These are phyloP conservation scores for Pezicula radicicola DNA, from an alignment of 2,329 filamentous ascomycete species.

Conservation along the genomic window DNA sequence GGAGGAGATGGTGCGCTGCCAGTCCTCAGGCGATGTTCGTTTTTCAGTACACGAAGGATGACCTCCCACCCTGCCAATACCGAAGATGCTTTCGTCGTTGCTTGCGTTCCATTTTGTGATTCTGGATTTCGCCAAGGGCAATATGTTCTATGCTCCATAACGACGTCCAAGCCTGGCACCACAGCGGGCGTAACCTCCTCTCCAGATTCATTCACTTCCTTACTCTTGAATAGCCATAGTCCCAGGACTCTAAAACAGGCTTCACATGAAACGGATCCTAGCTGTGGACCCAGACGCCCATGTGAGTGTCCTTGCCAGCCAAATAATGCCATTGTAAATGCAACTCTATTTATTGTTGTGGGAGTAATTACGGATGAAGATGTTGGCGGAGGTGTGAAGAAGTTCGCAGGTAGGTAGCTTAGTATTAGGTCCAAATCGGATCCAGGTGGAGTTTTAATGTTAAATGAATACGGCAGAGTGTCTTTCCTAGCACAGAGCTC, in stretches of 20 bases:
- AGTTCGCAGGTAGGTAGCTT: slow-evolving; percentile 47
- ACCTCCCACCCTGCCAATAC: slow-evolving; percentile 51
- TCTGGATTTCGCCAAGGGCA: slow-evolving; percentile 73
- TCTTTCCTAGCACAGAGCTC: slow-evolving; percentile 52
- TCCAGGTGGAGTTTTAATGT: slow-evolving; percentile 48
- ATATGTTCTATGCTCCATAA: slow-evolving; percentile 76
- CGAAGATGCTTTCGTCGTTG: slow-evolving; percentile 23
- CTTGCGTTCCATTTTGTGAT: slow-evolving; percentile 50
- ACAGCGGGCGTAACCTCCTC: slow-evolving; percentile 51
- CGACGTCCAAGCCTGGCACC: slow-evolving; percentile 65
- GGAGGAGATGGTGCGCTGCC: slow-evolving; percentile 4
- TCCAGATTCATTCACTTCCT: slow-evolving; percentile 55
- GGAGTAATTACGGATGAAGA: not conserved
- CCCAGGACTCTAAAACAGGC: slow-evolving; percentile 87
- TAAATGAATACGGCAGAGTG: slow-evolving; percentile 60
- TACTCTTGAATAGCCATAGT: slow-evolving; percentile 89
- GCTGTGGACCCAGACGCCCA: slow-evolving; percentile 22
- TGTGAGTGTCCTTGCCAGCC: slow-evolving; percentile 64
- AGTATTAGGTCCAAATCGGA: slow-evolving; percentile 50
- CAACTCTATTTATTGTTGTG: slow-evolving; percentile 51
- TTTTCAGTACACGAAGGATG: slow-evolving; percentile 51
- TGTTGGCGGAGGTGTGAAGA: slow-evolving; percentile 45
- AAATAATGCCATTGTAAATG: slow-evolving; percentile 66
- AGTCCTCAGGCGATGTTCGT: slow-evolving; percentile 42
- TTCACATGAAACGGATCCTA: slow-evolving; percentile 59